Conservation (phyloP, 306 rosid species). For the Quercus glauca region DNA sequence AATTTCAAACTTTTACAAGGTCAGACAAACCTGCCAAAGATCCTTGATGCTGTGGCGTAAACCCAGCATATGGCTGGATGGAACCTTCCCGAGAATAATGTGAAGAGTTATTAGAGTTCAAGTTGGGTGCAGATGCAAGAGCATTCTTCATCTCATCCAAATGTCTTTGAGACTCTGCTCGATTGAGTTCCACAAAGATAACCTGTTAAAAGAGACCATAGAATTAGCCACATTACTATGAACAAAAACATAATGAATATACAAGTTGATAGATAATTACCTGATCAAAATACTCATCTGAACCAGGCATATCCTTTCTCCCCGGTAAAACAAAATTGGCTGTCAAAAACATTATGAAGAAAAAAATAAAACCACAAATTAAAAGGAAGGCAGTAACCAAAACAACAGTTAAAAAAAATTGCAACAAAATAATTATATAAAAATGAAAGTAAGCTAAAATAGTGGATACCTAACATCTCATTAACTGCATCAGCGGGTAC, state of each 20-base stretch:
- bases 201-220: constrained; percentile 36
- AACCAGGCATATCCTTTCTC: constrained; percentile 48
- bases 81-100: constrained; percentile 16
- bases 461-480: constrained; percentile 47
- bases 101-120: constrained; percentile 10
- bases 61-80: constrained; percentile 9
- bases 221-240: not conserved
- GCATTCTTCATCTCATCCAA: constrained; percentile 52
- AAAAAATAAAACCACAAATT: not conserved
- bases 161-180: constrained; percentile 40
- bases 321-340: constrained; percentile 53
- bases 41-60: constrained; percentile 30
- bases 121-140: constrained; percentile 8
- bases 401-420: not conserved
- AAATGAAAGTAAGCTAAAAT: not conserved
- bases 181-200: constrained; percentile 54
- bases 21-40: constrained; percentile 22
- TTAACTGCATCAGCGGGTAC: constrained; percentile 51
- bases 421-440: not conserved
- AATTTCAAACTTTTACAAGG: not conserved
- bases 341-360: constrained; percentile 21
- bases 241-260: constrained; percentile 6
- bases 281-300: constrained; percentile 52
- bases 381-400: constrained; percentile 1
- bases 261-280: constrained; percentile 28